Evolutionary conservation across 2,329 filamentous ascomycete genomes (phyloP), one percentile per base, ranked within the genome.

Genomic region (Ophiostoma ips): DNA sequence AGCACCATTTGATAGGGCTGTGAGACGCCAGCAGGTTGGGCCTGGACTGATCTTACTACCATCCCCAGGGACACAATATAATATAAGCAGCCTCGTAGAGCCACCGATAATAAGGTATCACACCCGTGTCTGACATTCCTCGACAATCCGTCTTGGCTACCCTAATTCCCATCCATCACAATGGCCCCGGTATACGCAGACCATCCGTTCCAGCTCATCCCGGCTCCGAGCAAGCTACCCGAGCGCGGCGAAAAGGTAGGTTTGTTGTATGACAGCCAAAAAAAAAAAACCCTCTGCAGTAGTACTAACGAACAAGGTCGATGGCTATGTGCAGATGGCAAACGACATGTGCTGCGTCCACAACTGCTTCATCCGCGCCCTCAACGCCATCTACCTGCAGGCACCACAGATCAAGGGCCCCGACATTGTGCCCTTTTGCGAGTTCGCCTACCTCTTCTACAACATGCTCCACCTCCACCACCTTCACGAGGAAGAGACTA

Each of bases 291-390:
- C n/a, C n/a, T n/a, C n/a, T n/a, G n/a, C n/a, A n/a, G n/a, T n/a
- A n/a, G 5, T 5, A 13, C 33, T 10, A 3, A 46, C 18, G 21
- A 13, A 64, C 55, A 50, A 58, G 30, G 62, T 62, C 45, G 53
- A 56, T 8, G 1, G 18, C 38, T 7, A 41, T 41, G 38, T 24
- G 44, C 45, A 55, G 2, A 45, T 59, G 13, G 63, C 58, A 2
- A 50, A 44, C 19, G 56, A 63, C 15, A 66, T 68, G 66, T 53
- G 58, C 0, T 56, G 62, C 5, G 56, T 63, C 2, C 66, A 62
- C 55, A 62, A 64, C 52, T 16, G 58, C 40, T 45, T 63, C 48
- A 53, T 63, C 24, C 58, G 60, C 9, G 55, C 56, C 46, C 49
- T 63, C 50, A 63, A 63, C 52, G 55, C 55, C 35, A 58, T 61